phyloP scores from a whole-genome alignment of 2,329 filamentous ascomycete genomes.

The Pezizomycotina sp. region DNA sequence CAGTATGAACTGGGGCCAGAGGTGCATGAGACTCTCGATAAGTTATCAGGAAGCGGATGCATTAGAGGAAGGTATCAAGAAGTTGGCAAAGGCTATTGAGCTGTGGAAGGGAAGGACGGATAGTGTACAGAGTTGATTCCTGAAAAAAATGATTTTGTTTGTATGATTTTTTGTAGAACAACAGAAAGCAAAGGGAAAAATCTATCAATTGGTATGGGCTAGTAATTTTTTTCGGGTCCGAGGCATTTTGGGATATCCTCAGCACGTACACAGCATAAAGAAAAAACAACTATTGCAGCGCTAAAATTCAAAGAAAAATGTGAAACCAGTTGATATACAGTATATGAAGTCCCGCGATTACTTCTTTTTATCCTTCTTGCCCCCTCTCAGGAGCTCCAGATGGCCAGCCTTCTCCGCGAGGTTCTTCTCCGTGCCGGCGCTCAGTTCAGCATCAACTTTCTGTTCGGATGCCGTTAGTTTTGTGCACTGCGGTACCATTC shows the following conservation, averaged over 20 bases:
- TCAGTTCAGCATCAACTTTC: constrained; percentile 47
- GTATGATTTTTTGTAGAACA: too few relatives aligned
- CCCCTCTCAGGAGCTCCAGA: constrained; percentile 49
- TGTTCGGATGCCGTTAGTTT: constrained; percentile 23
- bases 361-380: constrained; percentile 42
- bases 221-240: too few relatives aligned
- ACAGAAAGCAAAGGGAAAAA: too few relatives aligned
- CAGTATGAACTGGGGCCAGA: constrained; percentile 20
- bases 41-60: constrained; percentile 20
- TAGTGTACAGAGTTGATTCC: too few relatives aligned
- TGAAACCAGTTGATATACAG: too few relatives aligned
- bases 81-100: constrained; percentile 17
- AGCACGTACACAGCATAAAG: too few relatives aligned
- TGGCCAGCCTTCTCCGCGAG: constrained; percentile 53
- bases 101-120: constrained; percentile 9
- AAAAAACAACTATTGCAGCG: too few relatives aligned
- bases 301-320: too few relatives aligned
- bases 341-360: too few relatives aligned
- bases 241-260: too few relatives aligned
- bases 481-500: not conserved
- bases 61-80: constrained; percentile 20
- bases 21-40: constrained; percentile 22
- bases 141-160: too few relatives aligned
- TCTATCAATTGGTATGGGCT: too few relatives aligned
- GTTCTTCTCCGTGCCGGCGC: constrained; percentile 48